Percentiles rank a stretch among this genome's conserved stretches.
phyloP scores from a whole-genome alignment of 352 stramenopile genomes.

The Globisporangium recalcitrans region DNA sequence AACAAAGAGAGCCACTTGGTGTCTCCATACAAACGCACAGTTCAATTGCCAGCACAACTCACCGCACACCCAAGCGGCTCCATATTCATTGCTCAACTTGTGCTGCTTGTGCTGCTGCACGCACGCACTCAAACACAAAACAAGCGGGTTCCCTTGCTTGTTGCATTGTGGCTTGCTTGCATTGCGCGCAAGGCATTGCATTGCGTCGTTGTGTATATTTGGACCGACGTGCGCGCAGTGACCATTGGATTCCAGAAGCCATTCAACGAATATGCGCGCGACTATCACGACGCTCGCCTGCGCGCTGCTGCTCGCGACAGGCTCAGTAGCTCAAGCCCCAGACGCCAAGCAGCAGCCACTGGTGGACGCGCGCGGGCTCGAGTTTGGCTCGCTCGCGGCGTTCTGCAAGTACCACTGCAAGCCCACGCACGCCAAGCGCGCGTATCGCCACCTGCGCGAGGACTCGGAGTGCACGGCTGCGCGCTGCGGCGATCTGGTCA shows the following conservation, averaged over 20 bases:
- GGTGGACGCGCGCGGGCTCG: conserved; percentile 31
- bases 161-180: not conserved
- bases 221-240: too few species aligned
- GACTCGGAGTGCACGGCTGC: conserved; percentile 30
- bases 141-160: not conserved
- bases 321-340: not conserved
- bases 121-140: not conserved
- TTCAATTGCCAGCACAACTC: conserved; percentile 2
- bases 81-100: conserved; percentile 4
- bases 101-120: not conserved
- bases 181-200: not conserved
- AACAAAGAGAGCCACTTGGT: conserved; percentile 3
- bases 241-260: not conserved
- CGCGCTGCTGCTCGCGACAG: not conserved
- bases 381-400: conserved; percentile 38
- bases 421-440: conserved; percentile 32
- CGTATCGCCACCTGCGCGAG: conserved; percentile 32
- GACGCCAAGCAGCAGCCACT: conserved; percentile 3
- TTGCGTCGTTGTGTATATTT: conserved; percentile 3
- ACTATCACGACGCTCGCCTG: conserved; percentile 1
- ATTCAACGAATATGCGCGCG: conserved; percentile 1
- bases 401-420: conserved; percentile 68
- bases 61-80: not conserved
- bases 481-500: conserved; percentile 21
- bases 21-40: not conserved